Evolutionary conservation across 306 rosid genomes (phyloP).

Genomic region (Citrullus colocynthis): DNA sequence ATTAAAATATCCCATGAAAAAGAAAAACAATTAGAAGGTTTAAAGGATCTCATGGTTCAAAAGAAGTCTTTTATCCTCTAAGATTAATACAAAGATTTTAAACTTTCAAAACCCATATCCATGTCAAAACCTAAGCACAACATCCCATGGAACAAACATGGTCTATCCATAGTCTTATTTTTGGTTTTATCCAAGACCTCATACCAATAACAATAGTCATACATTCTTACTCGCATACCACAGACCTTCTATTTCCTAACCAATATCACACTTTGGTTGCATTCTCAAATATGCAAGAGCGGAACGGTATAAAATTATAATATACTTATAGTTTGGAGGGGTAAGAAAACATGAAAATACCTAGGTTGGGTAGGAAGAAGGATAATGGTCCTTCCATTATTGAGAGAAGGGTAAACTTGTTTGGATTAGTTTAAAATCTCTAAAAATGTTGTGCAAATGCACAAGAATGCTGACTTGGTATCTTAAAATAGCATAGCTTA

Average conservation of each 20-base stretch:
- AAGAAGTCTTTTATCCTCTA: no score
- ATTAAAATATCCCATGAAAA: no score
- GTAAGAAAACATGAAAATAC: background rate
- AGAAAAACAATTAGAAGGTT: no score
- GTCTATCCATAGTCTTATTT: background rate
- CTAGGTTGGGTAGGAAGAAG: background rate
- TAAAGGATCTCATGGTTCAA: background rate
- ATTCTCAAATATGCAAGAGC: background rate
- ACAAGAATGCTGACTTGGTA: background rate
- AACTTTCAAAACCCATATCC: background rate
- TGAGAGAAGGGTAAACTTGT: background rate
- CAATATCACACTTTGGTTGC: background rate
- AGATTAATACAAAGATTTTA: no score
- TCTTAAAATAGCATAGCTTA: background rate
- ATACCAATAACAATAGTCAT: background rate
- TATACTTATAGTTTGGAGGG: background rate
- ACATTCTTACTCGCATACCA: background rate
- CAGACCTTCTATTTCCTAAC: background rate
- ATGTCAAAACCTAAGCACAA: no score
- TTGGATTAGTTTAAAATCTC: background rate
- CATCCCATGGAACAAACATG: background rate
- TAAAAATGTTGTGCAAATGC: background rate
- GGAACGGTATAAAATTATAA: background rate
- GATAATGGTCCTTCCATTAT: background rate
- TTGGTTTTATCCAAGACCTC: background rate